Evolutionary conservation across 176 grass and related monocot species (phyloP).

Genomic region (Panicum miliaceum): DNA sequence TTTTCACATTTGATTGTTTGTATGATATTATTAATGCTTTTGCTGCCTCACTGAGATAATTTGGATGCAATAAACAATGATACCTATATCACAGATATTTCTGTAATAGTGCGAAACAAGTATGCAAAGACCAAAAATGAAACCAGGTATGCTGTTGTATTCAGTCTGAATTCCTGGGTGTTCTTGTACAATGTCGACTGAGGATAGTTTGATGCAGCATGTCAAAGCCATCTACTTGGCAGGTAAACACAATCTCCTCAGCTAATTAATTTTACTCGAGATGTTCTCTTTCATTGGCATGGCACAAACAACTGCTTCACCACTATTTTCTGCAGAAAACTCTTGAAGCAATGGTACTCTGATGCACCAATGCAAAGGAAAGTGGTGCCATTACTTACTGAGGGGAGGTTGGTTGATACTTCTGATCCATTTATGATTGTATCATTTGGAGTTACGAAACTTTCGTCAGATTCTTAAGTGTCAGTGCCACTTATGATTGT

Average conservation of each 20-base stretch:
- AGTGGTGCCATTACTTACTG: neutral
- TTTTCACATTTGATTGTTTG: neutral
- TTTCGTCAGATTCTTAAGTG: conserved; percentile 6
- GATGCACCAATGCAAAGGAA: neutral
- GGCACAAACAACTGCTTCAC: neutral
- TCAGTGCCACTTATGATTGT: neutral
- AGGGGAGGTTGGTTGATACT: neutral
- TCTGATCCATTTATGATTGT: neutral
- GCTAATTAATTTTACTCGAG: neutral
- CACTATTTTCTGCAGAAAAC: neutral
- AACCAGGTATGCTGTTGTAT: neutral
- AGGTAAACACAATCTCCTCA: neutral
- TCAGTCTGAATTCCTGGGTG: neutral
- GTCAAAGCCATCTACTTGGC: neutral
- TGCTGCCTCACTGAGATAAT: conserved; percentile 11
- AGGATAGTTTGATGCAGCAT: neutral
- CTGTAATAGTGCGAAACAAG: neutral
- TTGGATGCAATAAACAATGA: neutral
- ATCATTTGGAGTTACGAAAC: neutral
- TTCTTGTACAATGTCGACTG: neutral
- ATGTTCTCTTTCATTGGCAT: conserved; percentile 1
- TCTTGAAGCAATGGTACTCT: neutral
- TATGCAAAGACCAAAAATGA: neutral
- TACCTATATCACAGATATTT: neutral
- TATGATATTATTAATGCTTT: neutral